Evolutionary conservation across 805 yeast species (phyloP), one percentile per base, ranked within the genome.

Genomic region (Komagataella ulmi): DNA sequence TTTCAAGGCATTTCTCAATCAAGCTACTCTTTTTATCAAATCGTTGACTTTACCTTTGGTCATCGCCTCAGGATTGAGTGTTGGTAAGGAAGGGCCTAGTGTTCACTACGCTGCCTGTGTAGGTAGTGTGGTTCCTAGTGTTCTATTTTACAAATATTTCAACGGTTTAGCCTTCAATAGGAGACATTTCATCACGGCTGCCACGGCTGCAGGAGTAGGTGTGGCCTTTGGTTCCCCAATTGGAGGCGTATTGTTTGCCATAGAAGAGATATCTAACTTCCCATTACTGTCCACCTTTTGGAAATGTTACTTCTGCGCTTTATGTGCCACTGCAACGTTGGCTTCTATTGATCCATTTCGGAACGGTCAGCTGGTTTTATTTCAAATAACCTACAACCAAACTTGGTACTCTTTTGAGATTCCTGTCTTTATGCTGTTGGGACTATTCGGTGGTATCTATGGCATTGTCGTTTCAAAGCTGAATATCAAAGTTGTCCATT

Each of bases 11-110:
- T 93, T 91, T 59, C 72, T 93, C 51, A 85, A 83, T 24, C 74
- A 81, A 66, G 70, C 75, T 62, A 89, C 97, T 0, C 69, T 91
- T 21, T 56, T 79, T 1, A 80, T 91, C 51, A 93, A 93, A 58
- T 76, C 88, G 50, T 62, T 88, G 7, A 87, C 95, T 0, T 68
- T 93, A 46, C 99, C 99, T 0, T 69, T 93, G 54, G 88, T 96
- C 0, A 93, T 93, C 59, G 90, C 96, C 0, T 83, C 97, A 1
- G 99, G 99, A 0, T 66, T 93, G 44, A 85, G 91, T 57, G 85
- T 93, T 5, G 99, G 99, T 19, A 93, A 93, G 66, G 99, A 93
- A 63, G 99, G 99, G 0, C 99, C 99, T 1, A 81, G 91, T 59
- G 99, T 93, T 10, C 99, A 93, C 66, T 93, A 91, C 65, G 97